Percentiles rank a stretch among this genome's conserved stretches.
Evolutionary conservation across 78 protist species (phyloP).

Genomic region (Mastigamoeba balamuthi): DNA sequence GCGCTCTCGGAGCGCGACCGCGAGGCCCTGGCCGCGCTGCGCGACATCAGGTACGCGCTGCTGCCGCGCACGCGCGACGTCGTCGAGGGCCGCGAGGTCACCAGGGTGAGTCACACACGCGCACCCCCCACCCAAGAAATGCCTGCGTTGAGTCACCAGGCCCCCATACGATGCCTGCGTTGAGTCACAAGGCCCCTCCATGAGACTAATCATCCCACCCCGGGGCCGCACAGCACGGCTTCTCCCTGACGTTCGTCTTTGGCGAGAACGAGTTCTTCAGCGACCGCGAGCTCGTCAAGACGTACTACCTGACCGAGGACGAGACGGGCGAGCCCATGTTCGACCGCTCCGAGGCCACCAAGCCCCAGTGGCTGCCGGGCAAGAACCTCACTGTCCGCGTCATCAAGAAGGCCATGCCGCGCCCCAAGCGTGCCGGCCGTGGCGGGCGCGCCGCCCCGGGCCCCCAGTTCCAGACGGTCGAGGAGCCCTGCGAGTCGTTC

Average conservation of each 20-base stretch:
- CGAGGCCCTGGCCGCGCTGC: neutral
- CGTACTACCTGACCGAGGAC: constrained; percentile 16
- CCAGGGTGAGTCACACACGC: no score
- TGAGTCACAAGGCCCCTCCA: no score
- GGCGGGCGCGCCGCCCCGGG: no score
- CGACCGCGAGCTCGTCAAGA: constrained; percentile 40
- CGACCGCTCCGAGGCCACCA: no score
- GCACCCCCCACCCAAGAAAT: no score
- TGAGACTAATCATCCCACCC: no score
- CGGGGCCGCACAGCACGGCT: constrained; percentile 21
- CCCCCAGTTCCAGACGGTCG: constrained; percentile 1
- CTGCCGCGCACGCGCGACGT: neutral
- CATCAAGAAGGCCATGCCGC: neutral
- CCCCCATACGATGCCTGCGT: no score
- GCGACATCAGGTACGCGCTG: neutral
- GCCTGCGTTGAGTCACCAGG: no score
- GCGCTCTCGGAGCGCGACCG: neutral
- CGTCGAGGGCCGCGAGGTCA: no score
- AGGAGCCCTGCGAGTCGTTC: constrained; percentile 33
- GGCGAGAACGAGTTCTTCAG: constrained; percentile 48
- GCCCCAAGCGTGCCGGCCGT: constrained; percentile 39
- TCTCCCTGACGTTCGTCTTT: constrained; percentile 28
- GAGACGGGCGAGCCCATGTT: no score
- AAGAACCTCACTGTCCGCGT: constrained; percentile 19
- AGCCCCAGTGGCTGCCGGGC: constrained; percentile 26